These are phyloP conservation scores for Zygosaccharomyces kombuchaensis DNA, from an alignment of 805 yeast genomes.

Conservation along the genomic window DNA sequence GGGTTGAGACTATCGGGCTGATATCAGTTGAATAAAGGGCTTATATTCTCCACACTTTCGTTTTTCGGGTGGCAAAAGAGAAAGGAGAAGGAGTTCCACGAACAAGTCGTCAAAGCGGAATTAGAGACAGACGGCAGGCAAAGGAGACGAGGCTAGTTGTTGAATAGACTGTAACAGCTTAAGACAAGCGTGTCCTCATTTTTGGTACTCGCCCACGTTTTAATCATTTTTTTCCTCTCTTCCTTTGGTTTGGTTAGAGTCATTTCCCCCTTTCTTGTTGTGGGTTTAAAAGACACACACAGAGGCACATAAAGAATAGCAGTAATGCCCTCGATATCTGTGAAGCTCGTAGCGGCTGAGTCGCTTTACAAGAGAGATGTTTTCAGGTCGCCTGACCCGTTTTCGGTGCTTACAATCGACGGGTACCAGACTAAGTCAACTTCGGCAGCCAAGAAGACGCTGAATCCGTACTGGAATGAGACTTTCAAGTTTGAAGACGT, in stretches of 20 bases:
- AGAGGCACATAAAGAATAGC: background rate
- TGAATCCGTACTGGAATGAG: constrained; percentile 98
- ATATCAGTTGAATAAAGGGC: background rate
- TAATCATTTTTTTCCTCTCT: background rate
- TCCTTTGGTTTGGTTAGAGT: background rate
- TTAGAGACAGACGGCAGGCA: background rate
- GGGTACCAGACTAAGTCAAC: constrained; percentile 96
- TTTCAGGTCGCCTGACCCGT: constrained; percentile 94
- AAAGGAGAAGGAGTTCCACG: background rate
- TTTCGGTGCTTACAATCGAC: constrained; percentile 95
- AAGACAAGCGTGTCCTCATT: background rate
- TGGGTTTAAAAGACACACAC: background rate
- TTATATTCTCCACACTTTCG: background rate
- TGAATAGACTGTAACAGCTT: background rate
- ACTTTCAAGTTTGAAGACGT: constrained; percentile 71
- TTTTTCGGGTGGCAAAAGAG: background rate
- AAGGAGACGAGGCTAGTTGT: background rate
- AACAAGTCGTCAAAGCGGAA: background rate
- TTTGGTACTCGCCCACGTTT: background rate
- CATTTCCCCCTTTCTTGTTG: constrained; percentile 1
- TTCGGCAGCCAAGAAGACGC: constrained; percentile 84
- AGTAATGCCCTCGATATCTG: constrained; percentile 42
- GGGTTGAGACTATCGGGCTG: background rate
- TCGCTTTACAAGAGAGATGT: constrained; percentile 93
- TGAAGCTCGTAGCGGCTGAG: constrained; percentile 90